phyloP scores from a whole-genome alignment of 176 grass and related monocot species.

The bread wheat (Triticum aestivum) region DNA sequence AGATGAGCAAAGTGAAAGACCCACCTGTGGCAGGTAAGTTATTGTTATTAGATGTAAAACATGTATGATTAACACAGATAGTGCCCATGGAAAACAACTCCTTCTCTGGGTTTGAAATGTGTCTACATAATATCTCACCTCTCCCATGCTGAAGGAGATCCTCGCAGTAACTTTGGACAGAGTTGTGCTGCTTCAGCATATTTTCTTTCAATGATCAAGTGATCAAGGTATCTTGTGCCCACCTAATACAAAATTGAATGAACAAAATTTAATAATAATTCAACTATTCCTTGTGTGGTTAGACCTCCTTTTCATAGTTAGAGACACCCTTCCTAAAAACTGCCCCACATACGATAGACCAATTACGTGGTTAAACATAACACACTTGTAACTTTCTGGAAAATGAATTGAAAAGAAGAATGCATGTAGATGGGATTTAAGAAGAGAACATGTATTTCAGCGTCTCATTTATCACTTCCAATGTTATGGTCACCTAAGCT shows the following conservation, averaged over 20 bases:
- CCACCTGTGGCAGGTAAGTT: slow-evolving; percentile 63
- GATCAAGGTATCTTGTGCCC: slow-evolving; percentile 92
- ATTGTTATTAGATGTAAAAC: slow-evolving; percentile 31
- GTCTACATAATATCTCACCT: slow-evolving; percentile 57
- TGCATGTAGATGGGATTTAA: neutral
- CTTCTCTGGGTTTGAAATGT: neutral
- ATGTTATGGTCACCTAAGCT: neutral
- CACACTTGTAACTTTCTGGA: neutral
- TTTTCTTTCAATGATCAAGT: slow-evolving; percentile 94
- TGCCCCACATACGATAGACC: neutral
- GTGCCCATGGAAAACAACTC: slow-evolving; percentile 18
- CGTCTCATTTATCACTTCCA: neutral
- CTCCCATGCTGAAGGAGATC: slow-evolving; percentile 94
- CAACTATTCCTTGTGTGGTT: slow-evolving; percentile 5
- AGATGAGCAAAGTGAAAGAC: slow-evolving; percentile 98
- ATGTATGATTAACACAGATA: slow-evolving; percentile 23
- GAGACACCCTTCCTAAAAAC: neutral
- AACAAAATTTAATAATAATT: slow-evolving; percentile 33
- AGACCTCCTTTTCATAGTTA: neutral
- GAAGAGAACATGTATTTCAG: neutral
- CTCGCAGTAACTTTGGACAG: slow-evolving; percentile 84
- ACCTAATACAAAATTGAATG: slow-evolving; percentile 44
- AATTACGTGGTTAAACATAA: neutral
- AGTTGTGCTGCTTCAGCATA: slow-evolving; percentile 90
- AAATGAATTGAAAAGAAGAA: neutral